phyloP scores from a whole-genome alignment of 2,329 filamentous ascomycete species.

The Paecilomyces niveus region DNA sequence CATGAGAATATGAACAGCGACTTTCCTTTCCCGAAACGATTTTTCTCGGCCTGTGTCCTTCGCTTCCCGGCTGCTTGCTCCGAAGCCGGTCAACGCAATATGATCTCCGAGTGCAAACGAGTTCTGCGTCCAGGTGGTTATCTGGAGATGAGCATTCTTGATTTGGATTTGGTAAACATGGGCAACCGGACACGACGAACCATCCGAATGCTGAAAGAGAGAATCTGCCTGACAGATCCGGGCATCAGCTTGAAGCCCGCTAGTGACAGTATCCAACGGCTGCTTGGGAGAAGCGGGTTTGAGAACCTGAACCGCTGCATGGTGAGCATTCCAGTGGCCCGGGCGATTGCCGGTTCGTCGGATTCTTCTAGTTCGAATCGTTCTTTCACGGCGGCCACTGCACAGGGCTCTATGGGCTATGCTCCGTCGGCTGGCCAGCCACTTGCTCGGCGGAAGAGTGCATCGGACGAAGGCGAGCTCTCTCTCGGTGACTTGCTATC shows the following conservation, averaged over 20 bases:
- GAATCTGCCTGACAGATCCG: constrained; percentile 35
- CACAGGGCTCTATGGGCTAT: constrained; percentile 17
- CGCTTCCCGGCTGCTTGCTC: constrained; percentile 41
- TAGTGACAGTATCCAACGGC: constrained; percentile 41
- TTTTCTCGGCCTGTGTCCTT: constrained; percentile 39
- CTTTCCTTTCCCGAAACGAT: constrained; percentile 42
- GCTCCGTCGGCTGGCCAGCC: constrained; percentile 16
- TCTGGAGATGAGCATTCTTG: constrained; percentile 42
- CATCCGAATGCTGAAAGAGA: constrained; percentile 39
- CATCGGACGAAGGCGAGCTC: constrained; percentile 32
- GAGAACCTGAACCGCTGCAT: constrained; percentile 44
- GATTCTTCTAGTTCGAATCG: constrained; percentile 34
- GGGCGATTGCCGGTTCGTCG: constrained; percentile 34
- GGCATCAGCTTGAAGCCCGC: constrained; percentile 40
- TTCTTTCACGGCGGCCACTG: constrained; percentile 21
- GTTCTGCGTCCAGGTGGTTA: constrained; percentile 44
- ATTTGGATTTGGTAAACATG: constrained; percentile 47
- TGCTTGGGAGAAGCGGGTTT: constrained; percentile 40
- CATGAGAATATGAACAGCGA: constrained; percentile 32
- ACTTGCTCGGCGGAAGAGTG: constrained; percentile 16
- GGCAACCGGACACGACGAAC: constrained; percentile 39
- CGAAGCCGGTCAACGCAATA: constrained; percentile 35
- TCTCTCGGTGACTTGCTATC: constrained; percentile 65
- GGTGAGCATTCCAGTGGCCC: constrained; percentile 42
- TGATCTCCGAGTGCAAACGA: constrained; percentile 42